A percentile compares a stretch with the other conserved stretches of the same genome.
Conservation (phyloP, 805 yeast species). For the Pichia gijzeniarum region DNA sequence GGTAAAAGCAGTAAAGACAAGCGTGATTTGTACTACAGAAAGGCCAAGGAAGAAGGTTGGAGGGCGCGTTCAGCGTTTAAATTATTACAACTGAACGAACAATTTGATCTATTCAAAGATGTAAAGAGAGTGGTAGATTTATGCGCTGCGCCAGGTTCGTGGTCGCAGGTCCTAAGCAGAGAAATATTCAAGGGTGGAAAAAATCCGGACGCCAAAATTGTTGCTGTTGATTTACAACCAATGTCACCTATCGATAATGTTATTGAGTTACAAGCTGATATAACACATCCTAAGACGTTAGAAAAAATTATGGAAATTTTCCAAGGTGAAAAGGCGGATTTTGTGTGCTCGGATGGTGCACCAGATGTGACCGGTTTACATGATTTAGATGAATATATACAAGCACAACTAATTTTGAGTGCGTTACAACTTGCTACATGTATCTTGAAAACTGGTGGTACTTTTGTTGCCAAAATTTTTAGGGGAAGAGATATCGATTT, state of each 20-base stretch:
- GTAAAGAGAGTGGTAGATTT: constrained; percentile 85
- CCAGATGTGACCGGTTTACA: constrained; percentile 98
- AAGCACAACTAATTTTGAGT: constrained; percentile 86
- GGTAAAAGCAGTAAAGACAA: constrained; percentile 95
- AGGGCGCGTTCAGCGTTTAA: constrained; percentile 96
- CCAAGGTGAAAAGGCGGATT: constrained; percentile 90
- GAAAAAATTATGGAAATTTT: constrained; percentile 68
- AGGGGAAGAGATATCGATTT: constrained; percentile 94
- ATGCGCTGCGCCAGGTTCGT: constrained; percentile 98
- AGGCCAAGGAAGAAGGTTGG: constrained; percentile 98
- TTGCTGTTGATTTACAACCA: constrained; percentile 94
- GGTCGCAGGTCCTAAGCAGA: constrained; percentile 91
- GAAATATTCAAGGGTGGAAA: constrained; percentile 41
- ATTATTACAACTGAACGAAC: constrained; percentile 82
- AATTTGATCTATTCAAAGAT: constrained; percentile 72
- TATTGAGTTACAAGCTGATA: constrained; percentile 88
- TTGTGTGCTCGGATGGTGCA: constrained; percentile 96
- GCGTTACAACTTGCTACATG: constrained; percentile 92
- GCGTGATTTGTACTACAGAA: constrained; percentile 84
- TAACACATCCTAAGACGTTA: constrained; percentile 90
- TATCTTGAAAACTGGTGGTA: constrained; percentile 80
- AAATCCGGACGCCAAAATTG: constrained; percentile 48
- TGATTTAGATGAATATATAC: constrained; percentile 94
- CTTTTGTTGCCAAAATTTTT: constrained; percentile 93
- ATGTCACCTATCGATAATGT: constrained; percentile 96